Evolutionary conservation across 306 rosid genomes (phyloP), one percentile per base, ranked within the genome.

Genomic region (Trichosanthes cucumerina): DNA sequence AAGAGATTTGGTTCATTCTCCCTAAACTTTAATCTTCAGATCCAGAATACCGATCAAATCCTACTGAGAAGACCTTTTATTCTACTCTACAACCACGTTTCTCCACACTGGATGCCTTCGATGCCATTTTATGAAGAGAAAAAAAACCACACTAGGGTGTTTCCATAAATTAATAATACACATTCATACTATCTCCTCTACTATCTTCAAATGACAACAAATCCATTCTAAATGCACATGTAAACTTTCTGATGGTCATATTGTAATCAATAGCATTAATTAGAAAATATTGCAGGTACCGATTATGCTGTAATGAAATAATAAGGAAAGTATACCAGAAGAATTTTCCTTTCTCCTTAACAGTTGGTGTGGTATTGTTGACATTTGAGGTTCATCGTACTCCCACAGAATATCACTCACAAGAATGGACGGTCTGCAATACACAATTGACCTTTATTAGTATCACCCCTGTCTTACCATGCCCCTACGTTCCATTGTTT

Each of bases 391-490:
- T 77, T 89, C 93, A 72, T 91, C 97, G 75, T 80, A 87, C 78
- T 89, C 87, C 89, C 96, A 88, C 68, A 92, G 83, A 77, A 92
- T 95, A 87, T 92, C 99, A 86, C 97, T 91, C 79, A 95, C 97
- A 80, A 95, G 98, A 86, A 95, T 86, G 26, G 99, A 83, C 38
- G 99, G 99, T 81, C 99, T 95, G 99, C 80, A 85, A 85, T 63
- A 81, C 62, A 89, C 54, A 31, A 47, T 46, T 72, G 34, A 72
- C 24, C 77, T 72, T 46, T 12, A 70, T 43, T 43, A 69, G 75
- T 41, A 72, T 26, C 77, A 71, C 15, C 56, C 34, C 13, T 7
- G 38, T 41, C 19, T 19, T 41, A n/a, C 44, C 18, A 38, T 68
- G 18, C 26, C 24, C 52, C 24, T 8, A 36, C 11, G 19, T 69